A percentile compares a stretch with the other conserved stretches of the same genome.
Evolutionary conservation across 441 rosid species (phyloP).

Genomic region (Jatropha multifida): DNA sequence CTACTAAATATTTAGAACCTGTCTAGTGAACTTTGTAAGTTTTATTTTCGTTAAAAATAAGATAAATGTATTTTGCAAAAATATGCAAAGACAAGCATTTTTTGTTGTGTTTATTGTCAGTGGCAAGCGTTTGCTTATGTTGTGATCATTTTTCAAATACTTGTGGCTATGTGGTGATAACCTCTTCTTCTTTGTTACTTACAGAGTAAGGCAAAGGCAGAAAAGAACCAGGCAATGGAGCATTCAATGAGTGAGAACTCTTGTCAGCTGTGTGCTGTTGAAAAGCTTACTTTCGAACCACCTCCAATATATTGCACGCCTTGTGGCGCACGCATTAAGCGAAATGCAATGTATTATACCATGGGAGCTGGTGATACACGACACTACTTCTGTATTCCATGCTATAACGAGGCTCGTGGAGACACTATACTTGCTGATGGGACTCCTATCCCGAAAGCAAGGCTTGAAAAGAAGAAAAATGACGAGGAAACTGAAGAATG

Average conservation of each 20-base stretch:
- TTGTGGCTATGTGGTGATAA: background rate
- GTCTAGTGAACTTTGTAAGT: background rate
- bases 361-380: slow-evolving; percentile 96
- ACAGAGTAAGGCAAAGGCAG: slow-evolving; percentile 98
- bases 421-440: slow-evolving; percentile 82
- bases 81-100: background rate
- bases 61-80: background rate
- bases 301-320: slow-evolving; percentile 97
- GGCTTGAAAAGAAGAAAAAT: slow-evolving; percentile 98
- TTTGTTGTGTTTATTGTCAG: background rate
- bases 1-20: background rate
- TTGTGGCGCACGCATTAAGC: slow-evolving; percentile 97
- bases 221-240: slow-evolving; percentile 99
- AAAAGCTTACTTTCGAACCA: slow-evolving; percentile 99
- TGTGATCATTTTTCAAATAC: too few relatives aligned
- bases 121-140: background rate
- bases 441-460: slow-evolving; percentile 61
- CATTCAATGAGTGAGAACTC: slow-evolving; percentile 99
- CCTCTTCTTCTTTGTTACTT: slow-evolving; percentile 21
- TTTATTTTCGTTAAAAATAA: background rate
- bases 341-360: slow-evolving; percentile 97
- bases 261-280: slow-evolving; percentile 99
- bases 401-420: slow-evolving; percentile 98
- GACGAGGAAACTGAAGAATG: slow-evolving; percentile 99
- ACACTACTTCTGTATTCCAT: slow-evolving; percentile 94